Conservation (phyloP, 768 basidiomycete species). For the Mycena belliarum region DNA sequence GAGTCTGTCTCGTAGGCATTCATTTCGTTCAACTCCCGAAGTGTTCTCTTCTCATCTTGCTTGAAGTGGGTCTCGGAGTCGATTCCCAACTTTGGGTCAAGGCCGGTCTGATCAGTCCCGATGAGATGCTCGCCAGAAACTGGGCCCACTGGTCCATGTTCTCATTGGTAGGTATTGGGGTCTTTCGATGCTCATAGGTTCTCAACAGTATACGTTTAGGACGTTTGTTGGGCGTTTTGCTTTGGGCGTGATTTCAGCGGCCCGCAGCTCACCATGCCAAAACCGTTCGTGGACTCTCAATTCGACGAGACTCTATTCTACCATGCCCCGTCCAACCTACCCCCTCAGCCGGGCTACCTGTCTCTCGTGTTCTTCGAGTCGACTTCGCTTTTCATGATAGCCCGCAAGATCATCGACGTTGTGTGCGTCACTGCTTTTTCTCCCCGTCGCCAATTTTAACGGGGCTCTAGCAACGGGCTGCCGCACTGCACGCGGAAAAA, state of each 20-base stretch:
- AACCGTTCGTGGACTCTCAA: constrained; percentile 36
- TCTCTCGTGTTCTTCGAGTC: constrained; percentile 32
- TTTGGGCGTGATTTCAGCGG: constrained; percentile 43
- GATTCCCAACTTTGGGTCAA: constrained; percentile 41
- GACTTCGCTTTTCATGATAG: constrained; percentile 33
- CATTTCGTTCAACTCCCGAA: not conserved
- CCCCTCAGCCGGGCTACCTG: constrained; percentile 23
- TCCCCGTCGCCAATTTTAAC: not conserved
- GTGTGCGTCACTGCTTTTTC: constrained; percentile 27
- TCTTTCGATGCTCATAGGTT: not conserved
- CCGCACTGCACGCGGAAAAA: not conserved
- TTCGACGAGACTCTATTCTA: constrained; percentile 34
- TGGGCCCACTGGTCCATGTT: constrained; percentile 45
- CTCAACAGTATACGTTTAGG: constrained; percentile 15
- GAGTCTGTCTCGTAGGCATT: constrained; percentile 8
- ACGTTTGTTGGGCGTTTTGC: constrained; percentile 46
- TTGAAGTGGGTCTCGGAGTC: constrained; percentile 39
- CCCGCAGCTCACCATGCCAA: constrained; percentile 27
- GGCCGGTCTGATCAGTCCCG: constrained; percentile 34
- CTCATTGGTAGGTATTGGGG: constrained; percentile 22
- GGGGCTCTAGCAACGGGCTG: not conserved
- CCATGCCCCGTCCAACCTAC: constrained; percentile 31
- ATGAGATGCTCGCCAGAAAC: constrained; percentile 39
- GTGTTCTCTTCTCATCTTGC: not conserved
- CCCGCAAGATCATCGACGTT: constrained; percentile 33